Percentiles rank a stretch among this genome's conserved stretches.
phyloP scores from a whole-genome alignment of 495 filamentous ascomycete genomes.

The Neurospora sublineolata region DNA sequence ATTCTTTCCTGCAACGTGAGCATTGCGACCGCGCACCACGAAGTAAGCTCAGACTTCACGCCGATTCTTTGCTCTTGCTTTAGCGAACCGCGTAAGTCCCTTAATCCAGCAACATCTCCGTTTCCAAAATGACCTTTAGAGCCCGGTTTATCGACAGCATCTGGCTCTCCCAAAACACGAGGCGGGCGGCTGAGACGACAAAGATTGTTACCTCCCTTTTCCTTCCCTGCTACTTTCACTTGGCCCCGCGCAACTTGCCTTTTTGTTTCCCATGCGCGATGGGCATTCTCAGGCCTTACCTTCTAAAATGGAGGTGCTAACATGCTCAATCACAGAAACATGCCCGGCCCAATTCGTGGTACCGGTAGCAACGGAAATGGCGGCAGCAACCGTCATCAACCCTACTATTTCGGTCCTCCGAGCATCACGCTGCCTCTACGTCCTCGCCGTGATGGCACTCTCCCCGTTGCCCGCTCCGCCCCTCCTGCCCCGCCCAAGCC shows the following conservation, averaged over 20 bases:
- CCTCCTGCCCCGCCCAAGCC: neutral
- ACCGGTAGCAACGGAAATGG: neutral
- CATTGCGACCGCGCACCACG: too few species aligned
- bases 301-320: neutral
- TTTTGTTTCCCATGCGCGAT: neutral
- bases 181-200: too few species aligned
- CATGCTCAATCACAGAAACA: neutral
- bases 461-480: neutral
- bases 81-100: too few species aligned
- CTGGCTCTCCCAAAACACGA: too few species aligned
- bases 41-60: too few species aligned
- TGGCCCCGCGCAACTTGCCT: neutral
- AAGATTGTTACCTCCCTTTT: neutral
- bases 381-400: neutral
- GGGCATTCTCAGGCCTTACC: too few species aligned
- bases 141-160: too few species aligned
- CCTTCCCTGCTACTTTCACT: neutral
- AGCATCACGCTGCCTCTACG: neutral
- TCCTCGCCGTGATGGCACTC: neutral
- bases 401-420: neutral
- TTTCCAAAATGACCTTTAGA: too few species aligned
- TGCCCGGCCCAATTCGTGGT: neutral
- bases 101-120: too few species aligned
- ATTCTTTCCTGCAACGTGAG: too few species aligned
- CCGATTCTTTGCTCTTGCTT: too few species aligned